Conservation (phyloP, 1,139 yeast genomes). For the Candida pseudoviswanathii region DNA sequence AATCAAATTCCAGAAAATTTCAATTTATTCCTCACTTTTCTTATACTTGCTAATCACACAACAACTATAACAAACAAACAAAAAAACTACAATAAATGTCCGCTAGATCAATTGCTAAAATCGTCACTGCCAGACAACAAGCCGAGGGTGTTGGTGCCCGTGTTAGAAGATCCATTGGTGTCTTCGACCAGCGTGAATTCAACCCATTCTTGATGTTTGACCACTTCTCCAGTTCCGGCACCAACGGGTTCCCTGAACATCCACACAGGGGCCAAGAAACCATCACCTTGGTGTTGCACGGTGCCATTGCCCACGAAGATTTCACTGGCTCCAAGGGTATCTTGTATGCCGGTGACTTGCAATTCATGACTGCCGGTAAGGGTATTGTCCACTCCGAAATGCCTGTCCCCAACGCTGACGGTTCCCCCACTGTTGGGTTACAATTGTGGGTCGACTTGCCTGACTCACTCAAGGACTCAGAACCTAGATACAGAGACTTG, state of each 20-base stretch:
- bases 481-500: slow-evolving; percentile 83
- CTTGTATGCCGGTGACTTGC: slow-evolving; percentile 82
- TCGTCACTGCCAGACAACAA: slow-evolving; percentile 70
- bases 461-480: slow-evolving; percentile 60
- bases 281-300: slow-evolving; percentile 70
- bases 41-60: not conserved
- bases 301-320: slow-evolving; percentile 92
- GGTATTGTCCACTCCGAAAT: slow-evolving; percentile 88
- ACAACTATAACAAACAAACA: not conserved
- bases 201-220: slow-evolving; percentile 86
- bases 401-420: slow-evolving; percentile 67
- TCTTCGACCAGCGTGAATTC: slow-evolving; percentile 65
- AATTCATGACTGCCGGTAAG: slow-evolving; percentile 93
- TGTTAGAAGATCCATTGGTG: slow-evolving; percentile 82
- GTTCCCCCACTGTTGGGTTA: slow-evolving; percentile 65
- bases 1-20: not conserved
- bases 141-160: slow-evolving; percentile 90
- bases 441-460: slow-evolving; percentile 95
- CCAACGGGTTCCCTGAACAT: slow-evolving; percentile 87
- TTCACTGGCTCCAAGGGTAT: slow-evolving; percentile 85
- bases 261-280: slow-evolving; percentile 95
- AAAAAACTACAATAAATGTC: slow-evolving; percentile 25
- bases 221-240: slow-evolving; percentile 56
- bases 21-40: not conserved
- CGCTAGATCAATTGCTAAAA: slow-evolving; percentile 57